phyloP scores from a whole-genome alignment of 805 yeast species.

The Dipodascus geniculatus region DNA sequence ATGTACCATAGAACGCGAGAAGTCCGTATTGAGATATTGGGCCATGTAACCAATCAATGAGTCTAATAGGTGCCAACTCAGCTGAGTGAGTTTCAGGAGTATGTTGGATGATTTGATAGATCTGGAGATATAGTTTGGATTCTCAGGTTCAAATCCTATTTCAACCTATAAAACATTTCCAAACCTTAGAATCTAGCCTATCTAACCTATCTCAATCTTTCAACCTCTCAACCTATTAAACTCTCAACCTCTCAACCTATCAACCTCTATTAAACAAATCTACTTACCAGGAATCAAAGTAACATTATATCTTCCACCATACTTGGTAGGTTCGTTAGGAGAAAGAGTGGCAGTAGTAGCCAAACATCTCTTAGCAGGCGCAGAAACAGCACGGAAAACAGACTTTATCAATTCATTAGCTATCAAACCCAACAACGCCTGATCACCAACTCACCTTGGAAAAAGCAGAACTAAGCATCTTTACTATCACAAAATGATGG shows the following conservation, averaged over 20 bases:
- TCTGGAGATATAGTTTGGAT: too few relatives aligned
- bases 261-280: background rate
- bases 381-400: background rate
- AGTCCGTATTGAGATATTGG: background rate
- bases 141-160: too few relatives aligned
- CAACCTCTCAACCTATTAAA: too few relatives aligned
- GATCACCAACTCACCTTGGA: background rate
- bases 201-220: too few relatives aligned
- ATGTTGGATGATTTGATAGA: too few relatives aligned
- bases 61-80: too few relatives aligned
- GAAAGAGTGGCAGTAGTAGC: constrained; percentile 40
- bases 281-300: constrained; percentile 68
- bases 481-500: background rate
- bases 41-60: background rate
- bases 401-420: background rate
- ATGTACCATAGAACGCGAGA: too few relatives aligned
- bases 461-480: background rate
- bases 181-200: too few relatives aligned
- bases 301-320: constrained; percentile 90
- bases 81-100: background rate
- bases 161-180: too few relatives aligned
- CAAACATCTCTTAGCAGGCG: constrained; percentile 11
- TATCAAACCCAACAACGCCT: background rate
- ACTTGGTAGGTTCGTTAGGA: constrained; percentile 70
- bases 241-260: background rate